Percentiles rank a stretch among this genome's conserved stretches.
phyloP scores from a whole-genome alignment of 1,284 basidiomycete species.

The Schizopora paradoxa region DNA sequence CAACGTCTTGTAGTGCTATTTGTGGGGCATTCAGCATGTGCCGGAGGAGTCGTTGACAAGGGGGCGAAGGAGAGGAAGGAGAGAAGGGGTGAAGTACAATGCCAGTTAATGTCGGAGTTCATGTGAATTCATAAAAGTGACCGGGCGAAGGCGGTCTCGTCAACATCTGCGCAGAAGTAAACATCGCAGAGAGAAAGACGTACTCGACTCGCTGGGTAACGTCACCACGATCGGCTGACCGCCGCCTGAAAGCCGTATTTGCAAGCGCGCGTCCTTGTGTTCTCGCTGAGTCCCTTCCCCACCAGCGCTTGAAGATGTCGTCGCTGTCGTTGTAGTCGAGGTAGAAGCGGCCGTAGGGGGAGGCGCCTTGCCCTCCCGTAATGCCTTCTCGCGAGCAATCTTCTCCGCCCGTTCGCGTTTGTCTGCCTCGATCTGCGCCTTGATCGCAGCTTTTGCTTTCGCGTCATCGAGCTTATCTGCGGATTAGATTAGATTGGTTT shows the following conservation, averaged over 20 bases:
- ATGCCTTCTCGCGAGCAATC: conserved; percentile 80
- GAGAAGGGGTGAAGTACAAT: no score
- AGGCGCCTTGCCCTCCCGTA: conserved; percentile 60
- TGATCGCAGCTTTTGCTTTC: conserved; percentile 77
- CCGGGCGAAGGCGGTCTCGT: no score
- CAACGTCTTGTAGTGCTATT: conserved; percentile 81
- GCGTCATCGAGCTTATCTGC: conserved; percentile 84
- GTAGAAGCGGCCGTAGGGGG: conserved; percentile 32
- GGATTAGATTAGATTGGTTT: neutral
- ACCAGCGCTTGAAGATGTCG: conserved; percentile 36
- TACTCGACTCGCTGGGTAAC: conserved; percentile 73
- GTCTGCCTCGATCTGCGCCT: conserved; percentile 91
- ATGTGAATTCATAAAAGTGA: no score
- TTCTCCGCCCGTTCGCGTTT: conserved; percentile 86
- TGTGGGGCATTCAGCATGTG: no score
- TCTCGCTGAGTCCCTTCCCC: conserved; percentile 68
- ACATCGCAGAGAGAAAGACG: conserved; percentile 32
- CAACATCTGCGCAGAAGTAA: no score
- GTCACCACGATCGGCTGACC: conserved; percentile 79
- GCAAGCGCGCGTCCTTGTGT: conserved; percentile 78
- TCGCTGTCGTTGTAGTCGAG: conserved; percentile 20
- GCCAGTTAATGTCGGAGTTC: no score
- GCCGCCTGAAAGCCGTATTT: conserved; percentile 77
- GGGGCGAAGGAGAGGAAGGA: no score
- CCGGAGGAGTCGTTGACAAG: no score